phyloP scores from a whole-genome alignment of 768 basidiomycete species.

The Tubosaeta brunneosetosa region DNA sequence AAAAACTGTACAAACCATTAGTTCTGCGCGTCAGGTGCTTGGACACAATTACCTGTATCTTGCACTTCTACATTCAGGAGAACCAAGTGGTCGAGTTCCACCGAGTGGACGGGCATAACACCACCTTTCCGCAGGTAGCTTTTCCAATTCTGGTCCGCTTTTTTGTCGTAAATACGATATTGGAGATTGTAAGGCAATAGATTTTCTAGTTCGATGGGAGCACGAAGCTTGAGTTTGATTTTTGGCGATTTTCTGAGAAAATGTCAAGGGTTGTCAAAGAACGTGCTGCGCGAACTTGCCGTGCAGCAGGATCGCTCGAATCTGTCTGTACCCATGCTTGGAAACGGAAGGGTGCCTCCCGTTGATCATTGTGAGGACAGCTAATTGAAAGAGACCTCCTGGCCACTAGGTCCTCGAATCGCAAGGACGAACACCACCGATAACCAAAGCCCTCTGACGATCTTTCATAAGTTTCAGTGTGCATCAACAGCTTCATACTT shows the following conservation, averaged over 20 bases:
- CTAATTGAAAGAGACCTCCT: conserved; percentile 69
- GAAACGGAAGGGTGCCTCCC: conserved; percentile 89
- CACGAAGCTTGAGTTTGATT: conserved; percentile 79
- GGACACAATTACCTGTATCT: conserved; percentile 65
- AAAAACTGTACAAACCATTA: conserved; percentile 51
- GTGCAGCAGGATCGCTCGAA: conserved; percentile 44
- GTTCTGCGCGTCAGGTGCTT: neutral
- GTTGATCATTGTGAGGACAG: conserved; percentile 76
- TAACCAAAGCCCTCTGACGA: conserved; percentile 89
- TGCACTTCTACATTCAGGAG: conserved; percentile 86
- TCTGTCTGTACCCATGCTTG: conserved; percentile 88
- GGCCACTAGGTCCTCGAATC: conserved; percentile 83
- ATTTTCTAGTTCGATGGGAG: conserved; percentile 95
- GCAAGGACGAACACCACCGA: conserved; percentile 82
- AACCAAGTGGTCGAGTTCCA: conserved; percentile 86
- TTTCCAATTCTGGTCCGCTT: conserved; percentile 89
- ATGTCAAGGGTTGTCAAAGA: conserved; percentile 3
- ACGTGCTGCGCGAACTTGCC: conserved; percentile 38
- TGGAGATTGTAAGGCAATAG: conserved; percentile 89
- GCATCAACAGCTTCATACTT: conserved; percentile 26
- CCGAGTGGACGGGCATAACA: conserved; percentile 93
- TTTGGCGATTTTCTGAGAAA: conserved; percentile 71
- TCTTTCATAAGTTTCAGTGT: conserved; percentile 2
- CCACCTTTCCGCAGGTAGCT: conserved; percentile 92
- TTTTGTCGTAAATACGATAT: conserved; percentile 96